A percentile compares a stretch with the other conserved stretches of the same genome.
phyloP scores from a whole-genome alignment of 1,139 yeast genomes.

The Yamadazyma songkhlaensis region DNA sequence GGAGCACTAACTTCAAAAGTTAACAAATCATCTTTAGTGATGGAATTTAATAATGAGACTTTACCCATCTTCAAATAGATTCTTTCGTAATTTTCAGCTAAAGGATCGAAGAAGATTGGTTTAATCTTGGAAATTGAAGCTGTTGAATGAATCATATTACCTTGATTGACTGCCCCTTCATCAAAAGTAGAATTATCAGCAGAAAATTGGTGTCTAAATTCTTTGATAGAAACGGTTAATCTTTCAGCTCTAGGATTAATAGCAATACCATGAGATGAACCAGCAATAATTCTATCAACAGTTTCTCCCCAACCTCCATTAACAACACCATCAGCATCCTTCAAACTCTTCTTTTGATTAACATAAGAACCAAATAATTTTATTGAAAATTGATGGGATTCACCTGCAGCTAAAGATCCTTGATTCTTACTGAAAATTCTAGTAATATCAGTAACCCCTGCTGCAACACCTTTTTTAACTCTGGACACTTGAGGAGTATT shows the following conservation, averaged over 20 bases:
- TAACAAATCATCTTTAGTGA: constrained; percentile 36
- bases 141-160: constrained; percentile 36
- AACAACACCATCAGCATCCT: constrained; percentile 20
- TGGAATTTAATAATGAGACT: constrained; percentile 34
- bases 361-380: constrained; percentile 71
- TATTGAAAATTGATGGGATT: constrained; percentile 68
- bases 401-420: constrained; percentile 59
- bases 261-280: constrained; percentile 77
- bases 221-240: constrained; percentile 69
- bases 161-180: constrained; percentile 33
- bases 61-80: constrained; percentile 58
- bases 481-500: constrained; percentile 31
- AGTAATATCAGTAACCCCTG: constrained; percentile 85
- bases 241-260: constrained; percentile 79
- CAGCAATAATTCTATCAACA: constrained; percentile 73
- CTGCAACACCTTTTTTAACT: constrained; percentile 79
- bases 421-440: constrained; percentile 69
- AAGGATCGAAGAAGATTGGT: constrained; percentile 62
- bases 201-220: constrained; percentile 57
- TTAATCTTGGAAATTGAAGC: constrained; percentile 60
- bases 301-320: constrained; percentile 91
- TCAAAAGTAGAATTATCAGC: constrained; percentile 2
- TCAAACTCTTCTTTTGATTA: constrained; percentile 28
- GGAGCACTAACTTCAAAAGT: constrained; percentile 50
- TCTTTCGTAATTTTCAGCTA: constrained; percentile 59